These are phyloP conservation scores for Daldinia sp. DNA, from an alignment of 2,329 filamentous ascomycete species.

Conservation along the genomic window DNA sequence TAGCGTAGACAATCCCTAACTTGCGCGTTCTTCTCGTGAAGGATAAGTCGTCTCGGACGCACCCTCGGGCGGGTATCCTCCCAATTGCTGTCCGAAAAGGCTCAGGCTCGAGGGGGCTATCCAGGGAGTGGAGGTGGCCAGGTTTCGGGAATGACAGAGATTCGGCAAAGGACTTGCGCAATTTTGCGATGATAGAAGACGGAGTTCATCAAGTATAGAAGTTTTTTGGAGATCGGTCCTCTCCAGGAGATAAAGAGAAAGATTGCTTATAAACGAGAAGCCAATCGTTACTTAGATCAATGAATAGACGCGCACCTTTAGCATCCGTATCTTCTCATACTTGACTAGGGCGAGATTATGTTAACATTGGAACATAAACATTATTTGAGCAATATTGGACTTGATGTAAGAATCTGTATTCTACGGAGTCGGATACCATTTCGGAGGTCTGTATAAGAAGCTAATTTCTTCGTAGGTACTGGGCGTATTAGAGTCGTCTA, in stretches of 20 bases:
- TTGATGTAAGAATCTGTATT: background rate
- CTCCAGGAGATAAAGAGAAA: no score
- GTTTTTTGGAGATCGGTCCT: background rate
- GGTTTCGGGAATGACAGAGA: constrained; percentile 11
- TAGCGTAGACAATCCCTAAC: constrained; percentile 26
- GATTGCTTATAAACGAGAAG: background rate
- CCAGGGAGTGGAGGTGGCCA: constrained; percentile 13
- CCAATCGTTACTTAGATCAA: no score
- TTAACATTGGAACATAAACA: no score
- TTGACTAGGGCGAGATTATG: no score
- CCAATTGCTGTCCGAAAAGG: constrained; percentile 18
- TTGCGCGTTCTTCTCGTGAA: constrained; percentile 19
- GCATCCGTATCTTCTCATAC: no score
- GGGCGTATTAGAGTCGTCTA: background rate
- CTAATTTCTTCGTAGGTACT: constrained; percentile 43
- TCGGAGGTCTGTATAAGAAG: constrained; percentile 29
- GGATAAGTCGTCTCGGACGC: background rate
- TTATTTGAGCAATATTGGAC: background rate
- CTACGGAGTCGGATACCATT: no score
- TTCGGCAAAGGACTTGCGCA: constrained; percentile 27
- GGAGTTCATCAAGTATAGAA: background rate
- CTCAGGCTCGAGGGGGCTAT: constrained; percentile 8
- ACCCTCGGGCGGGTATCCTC: background rate
- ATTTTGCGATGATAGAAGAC: constrained; percentile 10
- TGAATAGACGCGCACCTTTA: no score